Conservation (phyloP, 306 rosid genomes). For the Bauhinia variegata region DNA sequence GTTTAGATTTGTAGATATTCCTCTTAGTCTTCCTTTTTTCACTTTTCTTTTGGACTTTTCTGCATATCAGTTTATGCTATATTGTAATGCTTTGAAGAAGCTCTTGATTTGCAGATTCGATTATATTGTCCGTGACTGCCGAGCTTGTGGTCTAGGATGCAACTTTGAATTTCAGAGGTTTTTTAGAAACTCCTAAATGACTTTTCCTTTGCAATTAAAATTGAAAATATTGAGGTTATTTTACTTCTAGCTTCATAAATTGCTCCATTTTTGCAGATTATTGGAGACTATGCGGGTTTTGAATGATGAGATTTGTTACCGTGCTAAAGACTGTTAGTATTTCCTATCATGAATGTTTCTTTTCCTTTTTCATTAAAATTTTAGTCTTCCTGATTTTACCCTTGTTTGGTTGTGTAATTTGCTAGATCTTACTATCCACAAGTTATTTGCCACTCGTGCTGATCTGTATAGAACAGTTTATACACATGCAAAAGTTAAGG, state of each 20-base stretch:
- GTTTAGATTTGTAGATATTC: constrained; percentile 1
- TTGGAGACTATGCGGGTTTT: constrained; percentile 89
- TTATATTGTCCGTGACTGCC: constrained; percentile 83
- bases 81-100: constrained; percentile 32
- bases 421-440: constrained; percentile 84
- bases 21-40: constrained; percentile 13
- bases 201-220: constrained; percentile 17
- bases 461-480: constrained; percentile 92
- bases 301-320: constrained; percentile 92
- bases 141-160: constrained; percentile 93
- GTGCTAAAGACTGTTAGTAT: constrained; percentile 82
- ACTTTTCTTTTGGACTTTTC: constrained; percentile 5
- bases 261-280: constrained; percentile 56
- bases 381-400: constrained; percentile 24
- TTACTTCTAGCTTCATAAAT: constrained; percentile 28
- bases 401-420: constrained; percentile 39
- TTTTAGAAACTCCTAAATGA: constrained; percentile 23
- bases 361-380: constrained; percentile 23
- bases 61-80: constrained; percentile 18
- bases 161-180: constrained; percentile 89
- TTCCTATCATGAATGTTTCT: constrained; percentile 21
- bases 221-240: constrained; percentile 21
- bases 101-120: constrained; percentile 74
- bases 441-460: constrained; percentile 88
- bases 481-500: constrained; percentile 94